Evolutionary conservation across 164 flowering plant genomes (phyloP).

Genomic region (Piper longum): DNA sequence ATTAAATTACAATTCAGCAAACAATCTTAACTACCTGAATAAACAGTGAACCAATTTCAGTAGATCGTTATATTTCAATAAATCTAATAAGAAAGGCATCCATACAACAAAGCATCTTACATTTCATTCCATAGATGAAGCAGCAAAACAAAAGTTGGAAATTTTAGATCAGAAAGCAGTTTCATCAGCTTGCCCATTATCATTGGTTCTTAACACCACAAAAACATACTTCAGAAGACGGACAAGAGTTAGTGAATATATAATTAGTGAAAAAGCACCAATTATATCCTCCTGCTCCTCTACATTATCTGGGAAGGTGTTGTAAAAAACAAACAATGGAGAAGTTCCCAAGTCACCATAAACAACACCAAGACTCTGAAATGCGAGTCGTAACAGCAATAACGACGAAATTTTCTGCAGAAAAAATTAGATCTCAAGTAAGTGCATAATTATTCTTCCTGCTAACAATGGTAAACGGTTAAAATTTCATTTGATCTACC

Average conservation of each 20-base stretch:
- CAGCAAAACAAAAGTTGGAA: not conserved
- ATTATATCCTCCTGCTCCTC: constrained; percentile 64
- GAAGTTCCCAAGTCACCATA: constrained; percentile 98
- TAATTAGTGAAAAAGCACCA: constrained; percentile 87
- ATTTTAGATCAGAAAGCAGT: not conserved
- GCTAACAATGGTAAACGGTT: too few species aligned
- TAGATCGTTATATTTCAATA: not conserved
- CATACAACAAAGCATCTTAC: not conserved
- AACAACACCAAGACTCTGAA: constrained; percentile 91
- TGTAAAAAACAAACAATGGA: constrained; percentile 89
- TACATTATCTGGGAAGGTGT: constrained; percentile 66
- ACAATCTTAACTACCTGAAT: not conserved
- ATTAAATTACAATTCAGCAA: not conserved
- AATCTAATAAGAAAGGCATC: not conserved
- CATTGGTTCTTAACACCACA: constrained; percentile 73
- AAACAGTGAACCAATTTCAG: not conserved
- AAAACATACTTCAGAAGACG: constrained; percentile 85
- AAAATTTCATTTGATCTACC: not conserved
- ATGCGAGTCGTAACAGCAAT: constrained; percentile 70
- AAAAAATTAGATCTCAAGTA: not conserved
- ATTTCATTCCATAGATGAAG: not conserved
- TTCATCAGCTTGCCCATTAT: constrained; percentile 74
- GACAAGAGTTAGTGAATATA: constrained; percentile 79
- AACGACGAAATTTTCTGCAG: constrained; percentile 64
- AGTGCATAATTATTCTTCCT: not conserved